Evolutionary conservation across 148 eudicot genomes (phyloP), one percentile per base, ranked within the genome.

Genomic region (Nepenthes gracilis): DNA sequence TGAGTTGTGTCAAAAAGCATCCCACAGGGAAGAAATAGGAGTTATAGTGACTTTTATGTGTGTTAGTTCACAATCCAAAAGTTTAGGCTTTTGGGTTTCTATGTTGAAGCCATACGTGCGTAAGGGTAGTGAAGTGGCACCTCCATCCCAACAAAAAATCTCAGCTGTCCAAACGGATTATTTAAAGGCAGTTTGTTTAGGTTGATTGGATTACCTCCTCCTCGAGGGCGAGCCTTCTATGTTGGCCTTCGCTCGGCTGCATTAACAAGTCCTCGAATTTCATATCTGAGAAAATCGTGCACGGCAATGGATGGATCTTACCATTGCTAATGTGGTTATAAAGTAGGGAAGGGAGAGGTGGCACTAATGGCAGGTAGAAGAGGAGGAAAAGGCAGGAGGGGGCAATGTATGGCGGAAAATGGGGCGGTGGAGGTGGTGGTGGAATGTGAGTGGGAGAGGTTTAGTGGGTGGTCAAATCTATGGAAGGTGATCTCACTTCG

Each of bases 261-360:
- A 77, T 87, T 60, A 91, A 61, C 57, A 87, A 76, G 51, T 91
- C 93, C 66, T 91, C 96, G 66, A 91, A 83, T 75, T 87, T 91
- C 97, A 91, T 87, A 2, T 40, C 37, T 23, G 52, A 2, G 34
- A 47, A 40, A 40, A 2, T 1, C 23, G 64, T 47, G 52, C 35
- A 47, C 23, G 15, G 32, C 57, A 13, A 58, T 48, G 10, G 33
- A 36, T 9, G 43, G 43, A 47, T 43, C 67, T n/a, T 40, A 32
- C 3, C 47, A 35, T 13, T 61, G 9, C 33, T 2, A 5, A 2
- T 9, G 55, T 33, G 38, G 56, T 66, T 63, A 64, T 71, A 66
- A 63, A 58, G 71, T 60, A 43, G 36, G 43, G 52, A 55, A 36
- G 35, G 33, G 10, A 51, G 36, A 54, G 51, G 38, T 62, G 59